Conservation (phyloP, 768 basidiomycete species). For the Gloeophyllum trabeum region DNA sequence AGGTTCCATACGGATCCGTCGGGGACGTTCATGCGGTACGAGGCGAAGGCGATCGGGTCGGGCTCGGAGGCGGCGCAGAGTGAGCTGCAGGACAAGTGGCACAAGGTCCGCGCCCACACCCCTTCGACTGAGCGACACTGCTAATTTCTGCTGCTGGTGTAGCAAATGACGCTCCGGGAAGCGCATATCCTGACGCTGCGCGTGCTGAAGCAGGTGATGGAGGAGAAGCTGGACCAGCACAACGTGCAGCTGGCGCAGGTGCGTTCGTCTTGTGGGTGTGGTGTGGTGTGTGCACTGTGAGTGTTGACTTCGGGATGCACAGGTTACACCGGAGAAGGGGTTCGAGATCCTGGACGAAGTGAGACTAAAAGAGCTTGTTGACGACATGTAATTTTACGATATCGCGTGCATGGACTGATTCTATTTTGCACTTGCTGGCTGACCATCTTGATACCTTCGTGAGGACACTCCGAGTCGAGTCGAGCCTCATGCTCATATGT, state of each 20-base stretch:
- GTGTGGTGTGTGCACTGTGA: no score
- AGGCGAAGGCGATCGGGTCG: conserved; percentile 97
- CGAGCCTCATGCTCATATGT: no score
- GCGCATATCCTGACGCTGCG: conserved; percentile 80
- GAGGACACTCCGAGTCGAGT: no score
- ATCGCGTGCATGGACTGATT: no score
- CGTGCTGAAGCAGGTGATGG: conserved; percentile 98
- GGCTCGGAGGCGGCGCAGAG: conserved; percentile 97
- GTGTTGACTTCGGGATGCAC: conserved; percentile 1
- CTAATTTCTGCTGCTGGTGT: conserved; percentile 3
- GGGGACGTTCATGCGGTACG: conserved; percentile 92
- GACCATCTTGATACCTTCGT: no score
- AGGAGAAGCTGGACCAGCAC: conserved; percentile 97
- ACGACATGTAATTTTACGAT: conserved; percentile 68
- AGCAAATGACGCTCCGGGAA: conserved; percentile 89
- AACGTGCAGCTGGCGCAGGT: conserved; percentile 97
- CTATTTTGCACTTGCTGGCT: no score
- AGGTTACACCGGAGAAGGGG: conserved; percentile 79
- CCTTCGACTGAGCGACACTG: not conserved
- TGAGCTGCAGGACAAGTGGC: conserved; percentile 95
- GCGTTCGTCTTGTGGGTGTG: no score
- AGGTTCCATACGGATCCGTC: conserved; percentile 99
- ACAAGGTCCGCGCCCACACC: conserved; percentile 48
- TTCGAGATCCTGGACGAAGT: conserved; percentile 84
- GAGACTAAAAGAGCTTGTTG: conserved; percentile 74